Base-by-base conservation (phyloP, 768 basidiomycete species). In the Pleurotus citrinopileatus region DNA sequence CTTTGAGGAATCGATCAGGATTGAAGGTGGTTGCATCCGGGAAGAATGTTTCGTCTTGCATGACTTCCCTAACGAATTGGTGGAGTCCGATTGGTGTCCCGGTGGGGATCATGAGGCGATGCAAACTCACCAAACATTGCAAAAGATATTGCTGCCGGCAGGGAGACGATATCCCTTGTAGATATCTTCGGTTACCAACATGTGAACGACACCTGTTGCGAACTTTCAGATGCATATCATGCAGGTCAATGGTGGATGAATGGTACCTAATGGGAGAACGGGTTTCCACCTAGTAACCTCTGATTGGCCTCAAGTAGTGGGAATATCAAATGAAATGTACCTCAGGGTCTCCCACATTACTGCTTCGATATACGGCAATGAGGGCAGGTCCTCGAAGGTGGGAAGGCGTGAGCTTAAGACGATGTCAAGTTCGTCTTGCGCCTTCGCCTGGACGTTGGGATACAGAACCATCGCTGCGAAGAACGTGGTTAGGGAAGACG, bases 111-210 rank as follows among this genome's bases (percentile, higher is more conserved):
- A 19, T 7, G 42, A 48, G 12, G 46, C 15, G 19, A 48, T 48
- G 13, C 20, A 10, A 22, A 19, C 55, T 10, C 45, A 71, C 73
- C 73, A 75, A 26, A 67, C 67, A 56, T 75, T 75, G 4, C 63
- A 63, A 8, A 75, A 60, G 36, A 75, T 62, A 46, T 61, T 61
- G 25, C 61, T 55, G 34, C 67, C 68, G 45, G 66, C 65, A 0
- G 70, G 70, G 20, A 72, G 67, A 58, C 59, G 63, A 53, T 63
- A 65, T 3, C 70, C 70, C 1, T 67, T 58, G 22, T 67, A 70
- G 7, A 65, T 55, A 53, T 70, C 70, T 19, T 69, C 71, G 4
- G 61, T 60, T 5, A 47, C 53, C 4, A 62, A 57, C 6, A 55
- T 26, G 36, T 61, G 60, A 25, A 57, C 52, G 4, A 59, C 53